phyloP scores from a whole-genome alignment of 148 eudicot species.

The Pouteria glomerata region DNA sequence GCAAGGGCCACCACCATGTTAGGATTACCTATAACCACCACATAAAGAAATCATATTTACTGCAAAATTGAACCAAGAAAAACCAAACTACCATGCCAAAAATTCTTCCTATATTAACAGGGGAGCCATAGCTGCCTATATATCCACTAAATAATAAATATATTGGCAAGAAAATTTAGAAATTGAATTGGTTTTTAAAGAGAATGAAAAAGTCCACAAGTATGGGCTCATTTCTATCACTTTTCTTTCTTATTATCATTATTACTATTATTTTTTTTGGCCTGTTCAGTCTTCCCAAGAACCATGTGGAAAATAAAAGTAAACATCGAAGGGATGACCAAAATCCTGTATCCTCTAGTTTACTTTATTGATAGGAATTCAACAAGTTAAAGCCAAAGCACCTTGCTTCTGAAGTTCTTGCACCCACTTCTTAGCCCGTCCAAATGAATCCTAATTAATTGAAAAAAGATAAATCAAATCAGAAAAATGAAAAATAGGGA shows the following conservation, averaged over 20 bases:
- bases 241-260: no score
- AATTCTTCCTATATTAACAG: background rate
- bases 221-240: background rate
- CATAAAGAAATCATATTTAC: background rate
- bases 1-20: slow-evolving; percentile 97
- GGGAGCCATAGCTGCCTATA: background rate
- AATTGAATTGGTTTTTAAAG: background rate
- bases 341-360: background rate
- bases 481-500: background rate
- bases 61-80: background rate
- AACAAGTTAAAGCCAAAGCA: slow-evolving; percentile 11
- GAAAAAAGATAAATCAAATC: background rate
- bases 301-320: background rate
- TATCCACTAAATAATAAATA: background rate
- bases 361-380: background rate
- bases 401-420: slow-evolving; percentile 98
- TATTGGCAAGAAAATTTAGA: background rate
- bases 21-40: slow-evolving; percentile 66
- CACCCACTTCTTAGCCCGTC: slow-evolving; percentile 91
- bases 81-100: no score
- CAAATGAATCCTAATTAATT: slow-evolving; percentile 67
- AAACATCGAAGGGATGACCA: background rate
- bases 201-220: background rate
- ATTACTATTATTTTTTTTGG: background rate
- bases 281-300: background rate